Percentiles rank a stretch among this genome's conserved stretches.
These are phyloP conservation scores for Paxillus involutus DNA, from an alignment of 768 basidiomycete species.

Conservation along the genomic window DNA sequence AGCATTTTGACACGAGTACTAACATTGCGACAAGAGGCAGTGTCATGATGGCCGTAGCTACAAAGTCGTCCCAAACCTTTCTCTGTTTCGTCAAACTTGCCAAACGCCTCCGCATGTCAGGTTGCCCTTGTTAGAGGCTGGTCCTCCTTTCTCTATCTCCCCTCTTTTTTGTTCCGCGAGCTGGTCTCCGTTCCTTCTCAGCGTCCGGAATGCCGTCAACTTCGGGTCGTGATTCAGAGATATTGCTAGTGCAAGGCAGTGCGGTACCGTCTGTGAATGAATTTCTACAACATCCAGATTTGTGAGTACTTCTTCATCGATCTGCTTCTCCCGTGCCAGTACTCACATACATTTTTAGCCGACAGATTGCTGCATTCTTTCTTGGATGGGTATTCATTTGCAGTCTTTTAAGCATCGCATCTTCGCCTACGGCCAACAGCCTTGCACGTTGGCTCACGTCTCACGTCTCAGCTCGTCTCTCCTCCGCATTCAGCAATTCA, in stretches of 20 bases:
- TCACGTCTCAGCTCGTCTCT: neutral
- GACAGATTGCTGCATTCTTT: constrained; percentile 37
- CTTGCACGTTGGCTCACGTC: neutral
- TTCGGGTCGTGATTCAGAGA: neutral
- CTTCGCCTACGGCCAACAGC: constrained; percentile 8
- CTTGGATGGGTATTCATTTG: constrained; percentile 41
- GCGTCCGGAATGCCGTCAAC: constrained; percentile 1
- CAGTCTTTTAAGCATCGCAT: constrained; percentile 27
- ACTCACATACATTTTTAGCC: constrained; percentile 25
- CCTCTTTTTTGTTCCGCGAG: constrained; percentile 13
- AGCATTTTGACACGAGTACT: no score
- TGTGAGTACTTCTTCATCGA: constrained; percentile 19
- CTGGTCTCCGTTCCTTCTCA: constrained; percentile 20
- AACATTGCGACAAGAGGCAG: no score
- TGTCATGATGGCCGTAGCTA: no score
- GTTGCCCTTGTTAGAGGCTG: constrained; percentile 7
- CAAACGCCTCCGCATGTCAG: neutral
- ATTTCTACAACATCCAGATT: constrained; percentile 34
- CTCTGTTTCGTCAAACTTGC: neutral
- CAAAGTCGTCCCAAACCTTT: no score
- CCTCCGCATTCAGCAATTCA: neutral
- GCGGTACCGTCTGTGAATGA: constrained; percentile 15
- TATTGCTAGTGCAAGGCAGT: constrained; percentile 1
- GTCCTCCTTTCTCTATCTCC: constrained; percentile 1
- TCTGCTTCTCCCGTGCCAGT: no score